Evolutionary conservation across 768 basidiomycete species (phyloP), one percentile per base, ranked within the genome.

Genomic region (Lactarius sp.): DNA sequence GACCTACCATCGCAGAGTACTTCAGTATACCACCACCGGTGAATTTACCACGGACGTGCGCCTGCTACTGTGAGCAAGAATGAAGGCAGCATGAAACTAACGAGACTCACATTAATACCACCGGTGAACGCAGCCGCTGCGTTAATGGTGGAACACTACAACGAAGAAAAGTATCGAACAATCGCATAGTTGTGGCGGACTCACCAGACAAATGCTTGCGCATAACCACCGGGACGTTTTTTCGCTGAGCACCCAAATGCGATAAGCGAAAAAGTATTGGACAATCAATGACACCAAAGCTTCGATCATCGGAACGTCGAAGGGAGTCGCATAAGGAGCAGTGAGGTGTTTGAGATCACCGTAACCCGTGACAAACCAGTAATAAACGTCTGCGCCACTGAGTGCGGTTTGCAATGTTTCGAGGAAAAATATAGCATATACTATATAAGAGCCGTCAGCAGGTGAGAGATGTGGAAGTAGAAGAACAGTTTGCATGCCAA

Each of bases 261-360:
- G 68, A 50, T 71, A 72, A 44, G 71, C 70, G 66, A 71, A 74
- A 59, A 74, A 74, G 16, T 71, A 52, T 62, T 73, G 73, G 6
- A 73, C 68, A 14, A 61, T 61, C 52, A 73, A 63, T 3, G 68
- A 68, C 31, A 71, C 66, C 18, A 72, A n/a, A 6, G 69, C 60
- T 13, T 69, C 72, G 41, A 73, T 65, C 3, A 73, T 42, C 18
- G 72, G 71, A 3, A 67, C 69, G 59, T 71, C 71, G 49, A 49
- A 49, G 22, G 47, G 22, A 49, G 20, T 22, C 22, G 22, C 47
- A 49, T 22, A 13, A 49, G 47, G 59, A 7, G 61, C 37, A 4
- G 50, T 52, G 9, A 75, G 68, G 31, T 62, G 60, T 0, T n/a
- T 46, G 27, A 74, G 42, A 56, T 75, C 66, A 1, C 73, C 74